Evolutionary conservation across 345 rosid species (phyloP).

Genomic region (Syzygium grande): DNA sequence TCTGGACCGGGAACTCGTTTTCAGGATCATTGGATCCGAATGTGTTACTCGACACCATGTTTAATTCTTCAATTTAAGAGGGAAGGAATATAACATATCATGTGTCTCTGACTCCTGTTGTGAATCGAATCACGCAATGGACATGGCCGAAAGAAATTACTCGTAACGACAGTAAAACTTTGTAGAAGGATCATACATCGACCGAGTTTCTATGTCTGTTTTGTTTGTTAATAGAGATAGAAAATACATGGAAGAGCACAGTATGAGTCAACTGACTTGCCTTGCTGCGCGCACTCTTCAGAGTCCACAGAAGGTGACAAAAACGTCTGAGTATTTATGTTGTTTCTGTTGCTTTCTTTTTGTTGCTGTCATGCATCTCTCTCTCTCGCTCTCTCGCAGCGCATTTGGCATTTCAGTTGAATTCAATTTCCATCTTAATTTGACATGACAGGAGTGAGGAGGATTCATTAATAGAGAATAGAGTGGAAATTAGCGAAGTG

Average conservation of each 20-base stretch:
- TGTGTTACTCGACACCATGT: not conserved
- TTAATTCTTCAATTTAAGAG: not conserved
- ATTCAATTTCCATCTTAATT: not conserved
- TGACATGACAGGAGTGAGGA: not conserved
- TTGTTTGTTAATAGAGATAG: not conserved
- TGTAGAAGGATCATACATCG: not conserved
- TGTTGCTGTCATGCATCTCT: not conserved
- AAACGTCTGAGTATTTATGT: not conserved
- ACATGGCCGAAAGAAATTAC: not conserved
- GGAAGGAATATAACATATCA: not conserved
- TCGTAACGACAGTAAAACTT: not conserved
- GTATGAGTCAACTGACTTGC: not conserved
- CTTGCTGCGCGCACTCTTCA: not conserved
- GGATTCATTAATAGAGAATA: not conserved
- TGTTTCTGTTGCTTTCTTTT: not conserved
- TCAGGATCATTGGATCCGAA: not conserved
- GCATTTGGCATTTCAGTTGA: not conserved
- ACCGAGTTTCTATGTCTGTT: not conserved
- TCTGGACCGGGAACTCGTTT: not conserved
- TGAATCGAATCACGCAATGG: not conserved
- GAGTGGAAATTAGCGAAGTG: not conserved
- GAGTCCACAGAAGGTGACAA: not conserved
- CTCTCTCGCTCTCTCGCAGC: not conserved
- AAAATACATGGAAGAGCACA: not conserved
- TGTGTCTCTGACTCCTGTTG: not conserved